Evolutionary conservation across 2,329 filamentous ascomycete species (phyloP).

Genomic region (Eutypella sp.): DNA sequence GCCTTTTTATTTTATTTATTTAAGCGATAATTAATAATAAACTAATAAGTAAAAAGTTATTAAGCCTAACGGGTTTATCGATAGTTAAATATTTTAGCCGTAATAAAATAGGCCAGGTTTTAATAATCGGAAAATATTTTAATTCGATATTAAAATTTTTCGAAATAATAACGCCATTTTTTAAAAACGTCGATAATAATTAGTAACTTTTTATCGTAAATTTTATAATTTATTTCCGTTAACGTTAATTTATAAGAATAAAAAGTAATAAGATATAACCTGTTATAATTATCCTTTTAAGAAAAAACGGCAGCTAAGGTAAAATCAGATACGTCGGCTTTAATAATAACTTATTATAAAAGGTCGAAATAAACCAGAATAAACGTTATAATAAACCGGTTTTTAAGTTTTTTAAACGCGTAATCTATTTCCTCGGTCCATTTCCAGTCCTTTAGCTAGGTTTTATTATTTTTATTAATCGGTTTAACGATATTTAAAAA

Average conservation of each 20-base stretch:
- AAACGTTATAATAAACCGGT: background rate
- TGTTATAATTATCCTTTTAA: background rate
- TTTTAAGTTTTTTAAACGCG: background rate
- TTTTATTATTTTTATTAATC: background rate
- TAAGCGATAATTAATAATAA: background rate
- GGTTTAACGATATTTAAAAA: background rate
- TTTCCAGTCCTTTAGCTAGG: background rate
- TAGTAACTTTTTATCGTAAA: background rate
- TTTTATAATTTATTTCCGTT: background rate
- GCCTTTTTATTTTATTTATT: background rate
- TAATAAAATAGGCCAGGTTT: background rate
- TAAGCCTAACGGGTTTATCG: background rate
- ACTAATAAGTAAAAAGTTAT: background rate
- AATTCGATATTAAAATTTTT: background rate
- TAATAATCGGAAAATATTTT: background rate
- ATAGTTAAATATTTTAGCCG: background rate
- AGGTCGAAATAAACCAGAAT: background rate
- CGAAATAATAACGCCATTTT: background rate
- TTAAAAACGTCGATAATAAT: background rate
- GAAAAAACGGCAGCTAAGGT: background rate
- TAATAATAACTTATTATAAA: background rate
- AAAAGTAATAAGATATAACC: background rate
- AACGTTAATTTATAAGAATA: too few relatives aligned
- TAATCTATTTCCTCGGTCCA: background rate
- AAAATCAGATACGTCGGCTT: too few relatives aligned